These are phyloP conservation scores for Malus hybrid DNA, from an alignment of 331 rosid genomes.

Conservation along the genomic window DNA sequence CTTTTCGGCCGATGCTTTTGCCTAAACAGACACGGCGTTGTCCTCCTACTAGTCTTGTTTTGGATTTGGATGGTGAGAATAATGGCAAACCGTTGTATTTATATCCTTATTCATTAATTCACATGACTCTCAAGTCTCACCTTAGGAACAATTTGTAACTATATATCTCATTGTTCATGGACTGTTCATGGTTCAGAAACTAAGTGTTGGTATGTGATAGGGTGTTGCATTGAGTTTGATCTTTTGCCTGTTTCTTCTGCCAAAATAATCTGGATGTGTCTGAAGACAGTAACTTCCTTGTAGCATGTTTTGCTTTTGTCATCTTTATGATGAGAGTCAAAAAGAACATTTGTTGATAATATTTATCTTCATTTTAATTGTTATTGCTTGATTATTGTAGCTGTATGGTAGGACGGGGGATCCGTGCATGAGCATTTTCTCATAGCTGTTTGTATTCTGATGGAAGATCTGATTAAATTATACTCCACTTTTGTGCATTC, in stretches of 20 bases:
- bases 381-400: not conserved
- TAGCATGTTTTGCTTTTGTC: not conserved
- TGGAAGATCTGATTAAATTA: not conserved
- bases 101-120: not conserved
- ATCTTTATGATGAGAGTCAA: not conserved
- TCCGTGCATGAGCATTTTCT: not conserved
- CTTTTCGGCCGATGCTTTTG: conserved; percentile 75
- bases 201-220: too few species aligned
- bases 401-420: not conserved
- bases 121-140: not conserved
- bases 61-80: conserved; percentile 94
- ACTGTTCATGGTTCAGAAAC: too few species aligned
- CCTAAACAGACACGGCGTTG: conserved; percentile 99
- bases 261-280: not conserved
- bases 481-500: not conserved
- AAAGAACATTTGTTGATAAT: not conserved
- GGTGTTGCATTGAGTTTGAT: not conserved
- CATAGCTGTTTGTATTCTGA: not conserved
- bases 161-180: not conserved
- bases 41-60: conserved; percentile 85
- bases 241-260: not conserved
- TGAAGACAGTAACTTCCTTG: not conserved
- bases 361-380: not conserved
- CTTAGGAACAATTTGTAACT: not conserved
- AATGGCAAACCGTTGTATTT: not conserved